Conservation (phyloP, 108 stramenopile species). For the Skeletonema potamos region DNA sequence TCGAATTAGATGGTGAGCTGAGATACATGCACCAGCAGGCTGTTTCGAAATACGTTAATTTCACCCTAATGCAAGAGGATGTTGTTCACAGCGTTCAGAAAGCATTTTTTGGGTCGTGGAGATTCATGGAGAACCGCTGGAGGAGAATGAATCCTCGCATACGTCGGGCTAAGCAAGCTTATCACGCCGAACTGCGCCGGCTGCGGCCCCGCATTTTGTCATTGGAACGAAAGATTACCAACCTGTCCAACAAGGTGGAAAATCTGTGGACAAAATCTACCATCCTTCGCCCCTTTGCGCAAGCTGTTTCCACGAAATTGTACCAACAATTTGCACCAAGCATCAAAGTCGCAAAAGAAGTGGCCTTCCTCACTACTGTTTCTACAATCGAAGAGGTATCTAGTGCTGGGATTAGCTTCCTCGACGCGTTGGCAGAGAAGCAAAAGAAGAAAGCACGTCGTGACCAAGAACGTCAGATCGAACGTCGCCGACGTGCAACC, state of each 20-base stretch:
- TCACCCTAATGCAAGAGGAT: not conserved
- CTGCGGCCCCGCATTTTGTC: not conserved
- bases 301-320: too few species aligned
- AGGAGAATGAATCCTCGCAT: too few species aligned
- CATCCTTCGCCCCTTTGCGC: not conserved
- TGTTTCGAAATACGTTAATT: too few species aligned
- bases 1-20: not conserved
- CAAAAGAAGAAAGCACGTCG: not conserved
- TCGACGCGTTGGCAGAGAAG: not conserved
- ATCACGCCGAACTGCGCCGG: not conserved
- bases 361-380: not conserved
- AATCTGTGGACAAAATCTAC: not conserved
- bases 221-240: not conserved
- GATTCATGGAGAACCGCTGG: too few species aligned
- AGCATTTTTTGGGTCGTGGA: too few species aligned
- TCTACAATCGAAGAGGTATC: not conserved
- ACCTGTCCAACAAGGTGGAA: not conserved
- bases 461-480: not conserved
- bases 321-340: too few species aligned
- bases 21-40: not conserved
- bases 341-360: not conserved
- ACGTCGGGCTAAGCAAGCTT: not conserved
- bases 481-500: not conserved
- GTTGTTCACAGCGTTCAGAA: not conserved
- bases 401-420: not conserved